phyloP scores from a whole-genome alignment of 352 stramenopile genomes.

The Phytophthora sp. region DNA sequence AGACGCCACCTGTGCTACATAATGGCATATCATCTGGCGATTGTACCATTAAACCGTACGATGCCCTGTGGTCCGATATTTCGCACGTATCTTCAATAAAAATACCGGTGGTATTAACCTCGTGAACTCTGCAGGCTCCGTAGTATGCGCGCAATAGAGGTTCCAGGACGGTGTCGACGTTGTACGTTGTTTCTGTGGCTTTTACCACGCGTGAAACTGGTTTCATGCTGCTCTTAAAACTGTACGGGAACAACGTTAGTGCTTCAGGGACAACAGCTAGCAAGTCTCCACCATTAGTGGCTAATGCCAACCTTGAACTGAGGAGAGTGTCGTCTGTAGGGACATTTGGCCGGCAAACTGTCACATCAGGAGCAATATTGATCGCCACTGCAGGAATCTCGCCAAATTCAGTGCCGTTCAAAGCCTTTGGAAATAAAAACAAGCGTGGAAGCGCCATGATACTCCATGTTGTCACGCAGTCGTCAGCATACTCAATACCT shows the following conservation, averaged over 20 bases:
- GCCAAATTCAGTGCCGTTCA: neutral
- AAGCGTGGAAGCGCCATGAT: conserved; percentile 5
- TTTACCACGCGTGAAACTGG: neutral
- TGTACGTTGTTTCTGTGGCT: conserved; percentile 2
- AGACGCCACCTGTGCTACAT: conserved; percentile 7
- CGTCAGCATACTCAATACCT: neutral
- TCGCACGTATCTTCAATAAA: neutral
- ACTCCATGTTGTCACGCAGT: conserved; percentile 9
- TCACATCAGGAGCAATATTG: conserved; percentile 13
- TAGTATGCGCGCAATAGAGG: neutral
- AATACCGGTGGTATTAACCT: neutral
- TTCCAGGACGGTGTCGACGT: neutral
- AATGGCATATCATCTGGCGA: conserved; percentile 11
- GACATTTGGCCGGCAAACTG: neutral
- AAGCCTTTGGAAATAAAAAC: conserved; percentile 3
- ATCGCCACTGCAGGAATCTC: conserved; percentile 12
- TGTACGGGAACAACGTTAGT: conserved; percentile 18
- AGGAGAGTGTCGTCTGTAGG: neutral
- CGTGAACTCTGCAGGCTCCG: neutral
- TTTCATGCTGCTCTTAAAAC: conserved; percentile 5
- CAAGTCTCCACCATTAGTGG: conserved; percentile 7
- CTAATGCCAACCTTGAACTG: neutral
- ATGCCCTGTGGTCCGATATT: neutral
- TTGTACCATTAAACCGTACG: conserved; percentile 19
- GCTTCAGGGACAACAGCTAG: conserved; percentile 10